A percentile compares a stretch with the other conserved stretches of the same genome.
These are phyloP conservation scores for Trichoderma aggressivum DNA, from an alignment of 2,329 filamentous ascomycete species.

Conservation along the genomic window DNA sequence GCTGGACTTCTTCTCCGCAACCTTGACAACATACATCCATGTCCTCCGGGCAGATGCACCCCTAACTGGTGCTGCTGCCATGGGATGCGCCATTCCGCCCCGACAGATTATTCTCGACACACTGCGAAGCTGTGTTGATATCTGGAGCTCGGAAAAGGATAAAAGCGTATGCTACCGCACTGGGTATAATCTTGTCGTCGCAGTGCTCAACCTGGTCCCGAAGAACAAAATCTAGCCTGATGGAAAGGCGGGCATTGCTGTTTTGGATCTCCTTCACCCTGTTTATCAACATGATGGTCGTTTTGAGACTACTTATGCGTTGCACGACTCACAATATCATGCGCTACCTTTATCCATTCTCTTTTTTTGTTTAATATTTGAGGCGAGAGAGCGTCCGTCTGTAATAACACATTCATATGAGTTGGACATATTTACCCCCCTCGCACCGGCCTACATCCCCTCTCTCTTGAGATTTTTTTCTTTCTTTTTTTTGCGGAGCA, in stretches of 20 bases:
- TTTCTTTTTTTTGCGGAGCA: neutral
- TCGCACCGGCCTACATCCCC: neutral
- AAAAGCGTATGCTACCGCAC: conserved; percentile 37
- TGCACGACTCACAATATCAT: neutral
- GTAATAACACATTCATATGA: neutral
- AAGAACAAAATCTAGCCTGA: conserved; percentile 9
- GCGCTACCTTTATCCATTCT: neutral
- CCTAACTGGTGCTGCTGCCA: conserved; percentile 27
- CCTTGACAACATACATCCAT: conserved; percentile 34
- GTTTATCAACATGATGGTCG: neutral
- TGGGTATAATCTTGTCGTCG: conserved; percentile 32
- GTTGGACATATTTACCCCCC: neutral
- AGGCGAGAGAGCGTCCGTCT: neutral
- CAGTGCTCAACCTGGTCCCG: conserved; percentile 29
- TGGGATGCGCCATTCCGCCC: conserved; percentile 32
- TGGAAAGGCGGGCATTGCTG: neutral
- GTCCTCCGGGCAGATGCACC: conserved; percentile 35
- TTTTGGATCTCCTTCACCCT: neutral
- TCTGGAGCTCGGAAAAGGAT: conserved; percentile 35
- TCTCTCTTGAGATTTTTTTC: neutral
- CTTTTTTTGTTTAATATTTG: neutral
- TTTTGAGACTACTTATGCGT: neutral
- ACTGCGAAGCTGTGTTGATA: conserved; percentile 33
- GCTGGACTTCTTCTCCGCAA: conserved; percentile 36
- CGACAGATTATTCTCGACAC: conserved; percentile 37